phyloP scores from a whole-genome alignment of 2,329 filamentous ascomycete genomes.

The Aspergillus chevalieri region DNA sequence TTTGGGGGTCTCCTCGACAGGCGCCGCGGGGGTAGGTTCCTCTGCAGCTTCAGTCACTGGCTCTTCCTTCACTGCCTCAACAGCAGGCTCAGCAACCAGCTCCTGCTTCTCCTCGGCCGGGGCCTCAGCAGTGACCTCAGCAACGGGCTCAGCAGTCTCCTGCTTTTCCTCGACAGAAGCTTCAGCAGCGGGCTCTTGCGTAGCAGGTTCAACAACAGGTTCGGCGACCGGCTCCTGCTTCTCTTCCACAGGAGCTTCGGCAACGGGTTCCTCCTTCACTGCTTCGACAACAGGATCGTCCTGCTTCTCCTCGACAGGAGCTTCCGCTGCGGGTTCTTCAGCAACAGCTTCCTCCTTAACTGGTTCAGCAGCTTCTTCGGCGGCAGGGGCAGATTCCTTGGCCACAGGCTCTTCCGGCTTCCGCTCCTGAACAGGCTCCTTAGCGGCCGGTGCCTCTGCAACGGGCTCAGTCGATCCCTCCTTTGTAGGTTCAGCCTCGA shows the following conservation, averaged over 20 bases:
- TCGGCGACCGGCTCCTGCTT: not conserved
- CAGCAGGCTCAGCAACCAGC: not conserved
- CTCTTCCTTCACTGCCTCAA: too few relatives aligned
- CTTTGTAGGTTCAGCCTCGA: conserved; percentile 1
- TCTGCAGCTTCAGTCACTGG: not conserved
- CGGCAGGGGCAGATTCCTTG: not conserved
- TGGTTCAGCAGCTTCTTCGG: not conserved
- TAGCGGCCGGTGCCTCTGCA: not conserved
- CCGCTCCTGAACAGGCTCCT: not conserved
- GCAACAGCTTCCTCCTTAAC: not conserved
- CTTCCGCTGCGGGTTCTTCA: conserved; percentile 2
- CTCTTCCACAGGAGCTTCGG: too few relatives aligned
- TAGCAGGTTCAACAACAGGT: not conserved
- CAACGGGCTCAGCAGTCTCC: too few relatives aligned
- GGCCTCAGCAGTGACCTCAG: too few relatives aligned
- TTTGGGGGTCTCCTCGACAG: conserved; percentile 1
- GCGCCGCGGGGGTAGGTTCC: conserved; percentile 4
- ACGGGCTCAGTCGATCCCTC: conserved; percentile 1
- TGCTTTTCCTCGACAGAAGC: conserved; percentile 3
- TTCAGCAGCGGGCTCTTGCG: conserved; percentile 1
- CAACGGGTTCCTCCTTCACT: not conserved
- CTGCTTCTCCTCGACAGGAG: not conserved
- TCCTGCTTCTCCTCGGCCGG: too few relatives aligned
- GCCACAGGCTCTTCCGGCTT: not conserved
- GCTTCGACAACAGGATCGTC: not conserved